Base-by-base conservation (phyloP, 2,329 filamentous ascomycete species). In the Neoascochyta sp. region DNA sequence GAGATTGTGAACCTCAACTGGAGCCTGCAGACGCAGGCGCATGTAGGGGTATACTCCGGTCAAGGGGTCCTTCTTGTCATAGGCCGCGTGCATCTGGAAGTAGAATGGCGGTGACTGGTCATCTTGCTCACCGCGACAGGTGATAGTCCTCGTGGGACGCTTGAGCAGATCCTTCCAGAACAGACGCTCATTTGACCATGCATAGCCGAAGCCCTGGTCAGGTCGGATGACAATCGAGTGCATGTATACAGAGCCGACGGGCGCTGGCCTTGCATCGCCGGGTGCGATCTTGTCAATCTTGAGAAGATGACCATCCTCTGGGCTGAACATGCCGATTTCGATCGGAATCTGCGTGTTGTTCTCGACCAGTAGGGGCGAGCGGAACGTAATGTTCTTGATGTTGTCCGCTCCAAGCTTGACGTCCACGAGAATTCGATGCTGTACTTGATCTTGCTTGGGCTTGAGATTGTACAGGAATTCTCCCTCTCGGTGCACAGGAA, bases 261-360 rank as follows among this genome's bases (percentile, higher is more conserved):
- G 92, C 8, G 88, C 86, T 7, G 92, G 90, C 11, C 88, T 78
- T 29, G 82, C 82, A 58, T 95, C 89, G 1, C 93, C 92, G 0
- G 92, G 93, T 0, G 87, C 76, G 33, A 98, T 90, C 69, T 96
- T 96, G 65, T 98, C 93, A 41, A 98, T 95, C 69, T 95, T 96
- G 43, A 96, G 76, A 11, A 98, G 71, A 60, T 95, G 83, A 1
- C 89, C 89, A 34, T 95, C 83, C 40, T 86, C 78, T 0, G 80
- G 80, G 59, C 90, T 92, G 56, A 86, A 95, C 10, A 98, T 80
- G 10, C 92, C 93, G 13, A 98, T 65, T 62, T 98, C 92, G 9
- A 98, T 81, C 0, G 92, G 90, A 23, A 98, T 95, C 57, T 98
- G 87, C 0, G 92, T 98, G 42, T 92, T 85, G 63, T 98, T 98